These are phyloP conservation scores for Suillus brevipes DNA, from an alignment of 768 basidiomycete genomes.

Conservation along the genomic window DNA sequence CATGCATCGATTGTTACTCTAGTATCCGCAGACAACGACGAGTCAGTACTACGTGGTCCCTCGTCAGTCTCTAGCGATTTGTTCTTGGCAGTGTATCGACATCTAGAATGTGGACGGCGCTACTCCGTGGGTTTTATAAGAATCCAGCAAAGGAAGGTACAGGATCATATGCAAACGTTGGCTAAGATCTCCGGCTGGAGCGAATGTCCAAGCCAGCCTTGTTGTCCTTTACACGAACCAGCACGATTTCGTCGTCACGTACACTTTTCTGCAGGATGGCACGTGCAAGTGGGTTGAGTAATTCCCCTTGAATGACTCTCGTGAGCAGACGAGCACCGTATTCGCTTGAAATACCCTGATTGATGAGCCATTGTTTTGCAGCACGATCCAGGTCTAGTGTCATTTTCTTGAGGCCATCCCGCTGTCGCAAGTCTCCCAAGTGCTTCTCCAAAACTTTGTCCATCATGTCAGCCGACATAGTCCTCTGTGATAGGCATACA, in stretches of 20 bases:
- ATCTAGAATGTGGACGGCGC: background rate
- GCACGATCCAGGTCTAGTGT: conserved; percentile 38
- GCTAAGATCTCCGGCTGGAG: background rate
- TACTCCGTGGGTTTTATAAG: background rate
- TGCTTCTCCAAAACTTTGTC: conserved; percentile 45
- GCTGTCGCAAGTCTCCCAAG: conserved; percentile 41
- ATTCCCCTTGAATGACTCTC: conserved; percentile 46
- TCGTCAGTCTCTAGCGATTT: background rate
- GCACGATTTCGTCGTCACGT: conserved; percentile 39
- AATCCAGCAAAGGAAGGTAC: background rate
- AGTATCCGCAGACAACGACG: background rate
- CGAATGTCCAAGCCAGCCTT: background rate
- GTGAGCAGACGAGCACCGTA: conserved; percentile 52
- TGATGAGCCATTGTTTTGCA: conserved; percentile 35
- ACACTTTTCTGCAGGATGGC: conserved; percentile 45
- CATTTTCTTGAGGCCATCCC: conserved; percentile 41
- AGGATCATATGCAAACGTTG: background rate
- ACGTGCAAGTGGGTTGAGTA: conserved; percentile 49
- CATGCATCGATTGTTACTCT: background rate
- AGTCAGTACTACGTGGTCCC: background rate
- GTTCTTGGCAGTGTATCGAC: background rate
- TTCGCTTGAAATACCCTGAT: conserved; percentile 32
- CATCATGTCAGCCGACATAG: conserved; percentile 39
- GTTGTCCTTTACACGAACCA: conserved; percentile 7
- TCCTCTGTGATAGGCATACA: conserved; percentile 30